Conservation (phyloP, 441 rosid species). For the Caryocar brasiliense region DNA sequence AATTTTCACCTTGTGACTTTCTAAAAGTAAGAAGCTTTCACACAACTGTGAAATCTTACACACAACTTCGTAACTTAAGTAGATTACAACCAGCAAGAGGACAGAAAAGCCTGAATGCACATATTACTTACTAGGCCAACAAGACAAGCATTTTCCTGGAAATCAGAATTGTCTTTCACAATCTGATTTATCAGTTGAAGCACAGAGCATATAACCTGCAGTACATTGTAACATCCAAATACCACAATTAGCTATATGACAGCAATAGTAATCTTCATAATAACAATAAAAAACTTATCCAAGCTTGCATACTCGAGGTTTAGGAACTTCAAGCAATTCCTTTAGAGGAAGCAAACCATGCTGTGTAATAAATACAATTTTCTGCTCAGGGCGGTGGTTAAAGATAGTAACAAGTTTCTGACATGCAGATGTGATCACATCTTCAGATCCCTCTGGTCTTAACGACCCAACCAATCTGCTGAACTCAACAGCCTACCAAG, state of each 20-base stretch:
- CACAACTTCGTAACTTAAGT: neutral
- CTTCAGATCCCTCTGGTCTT: constrained; percentile 79
- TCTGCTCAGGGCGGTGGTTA: constrained; percentile 87
- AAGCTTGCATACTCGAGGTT: constrained; percentile 49
- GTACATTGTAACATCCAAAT: constrained; percentile 6
- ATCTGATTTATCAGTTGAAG: constrained; percentile 88
- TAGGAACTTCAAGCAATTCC: constrained; percentile 89
- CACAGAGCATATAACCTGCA: constrained; percentile 77
- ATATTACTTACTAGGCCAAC: constrained; percentile 71
- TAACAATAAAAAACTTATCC: constrained; percentile 10
- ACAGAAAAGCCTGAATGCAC: constrained; percentile 1
- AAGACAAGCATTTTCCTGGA: constrained; percentile 96
- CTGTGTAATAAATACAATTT: constrained; percentile 72
- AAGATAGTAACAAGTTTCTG: constrained; percentile 74
- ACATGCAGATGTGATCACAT: constrained; percentile 74
- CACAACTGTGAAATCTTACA: neutral
- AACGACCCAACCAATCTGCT: constrained; percentile 71
- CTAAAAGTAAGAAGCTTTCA: too few species aligned
- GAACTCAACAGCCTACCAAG: constrained; percentile 79
- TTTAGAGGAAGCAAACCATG: constrained; percentile 83
- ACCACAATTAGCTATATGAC: too few species aligned
- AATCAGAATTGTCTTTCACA: constrained; percentile 71
- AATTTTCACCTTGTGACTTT: too few species aligned
- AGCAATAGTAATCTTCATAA: too few species aligned
- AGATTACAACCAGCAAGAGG: neutral